Evolutionary conservation across 305 asterid species (phyloP).

Genomic region (Salvia sclarea): DNA sequence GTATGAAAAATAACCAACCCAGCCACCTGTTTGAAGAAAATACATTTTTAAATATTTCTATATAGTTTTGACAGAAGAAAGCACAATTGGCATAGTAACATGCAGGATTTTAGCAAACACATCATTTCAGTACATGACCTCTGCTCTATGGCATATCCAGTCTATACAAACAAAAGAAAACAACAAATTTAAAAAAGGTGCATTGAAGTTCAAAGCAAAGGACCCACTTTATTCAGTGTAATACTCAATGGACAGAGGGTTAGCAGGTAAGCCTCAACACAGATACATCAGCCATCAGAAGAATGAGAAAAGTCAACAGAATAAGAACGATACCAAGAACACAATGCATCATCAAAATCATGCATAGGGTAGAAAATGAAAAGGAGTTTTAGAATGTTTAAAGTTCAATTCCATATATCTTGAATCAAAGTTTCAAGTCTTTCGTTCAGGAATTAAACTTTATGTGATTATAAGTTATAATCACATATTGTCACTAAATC

Average conservation of each 20-base stretch:
- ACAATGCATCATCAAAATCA: slow-evolving; percentile 5
- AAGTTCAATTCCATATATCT: background rate
- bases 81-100: background rate
- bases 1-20: slow-evolving; percentile 98
- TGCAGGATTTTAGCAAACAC: slow-evolving; percentile 14
- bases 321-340: background rate
- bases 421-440: no score
- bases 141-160: background rate
- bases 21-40: slow-evolving; percentile 74
- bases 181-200: background rate
- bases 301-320: slow-evolving; percentile 5
- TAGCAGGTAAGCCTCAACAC: background rate
- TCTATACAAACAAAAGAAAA: background rate
- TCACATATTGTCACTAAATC: no score
- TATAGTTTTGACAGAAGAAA: slow-evolving; percentile 2
- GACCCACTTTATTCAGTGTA: slow-evolving; percentile 8
- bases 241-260: background rate
- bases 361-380: slow-evolving; percentile 15
- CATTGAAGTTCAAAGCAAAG: slow-evolving; percentile 2
- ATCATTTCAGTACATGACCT: slow-evolving; percentile 8
- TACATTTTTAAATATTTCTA: slow-evolving; percentile 21
- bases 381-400: background rate
- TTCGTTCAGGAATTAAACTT: no score
- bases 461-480: no score
- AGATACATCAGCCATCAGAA: slow-evolving; percentile 8